Percentiles rank a stretch among this genome's conserved stretches.
phyloP scores from a whole-genome alignment of 192 early-diverging fungal species.

The Coemansia sp. region DNA sequence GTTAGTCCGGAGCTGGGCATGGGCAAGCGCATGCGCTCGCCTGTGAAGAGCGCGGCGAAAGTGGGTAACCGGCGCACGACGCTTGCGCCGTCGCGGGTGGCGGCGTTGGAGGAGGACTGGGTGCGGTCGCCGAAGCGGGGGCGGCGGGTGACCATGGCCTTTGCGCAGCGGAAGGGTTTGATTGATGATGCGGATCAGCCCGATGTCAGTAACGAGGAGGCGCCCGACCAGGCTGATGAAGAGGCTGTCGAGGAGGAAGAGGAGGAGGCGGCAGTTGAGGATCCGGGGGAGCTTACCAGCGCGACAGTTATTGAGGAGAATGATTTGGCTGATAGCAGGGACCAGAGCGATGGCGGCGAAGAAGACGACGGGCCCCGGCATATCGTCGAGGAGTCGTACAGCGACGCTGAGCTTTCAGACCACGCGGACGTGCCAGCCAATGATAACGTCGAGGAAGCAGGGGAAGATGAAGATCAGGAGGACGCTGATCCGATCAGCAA shows the following conservation, averaged over 20 bases:
- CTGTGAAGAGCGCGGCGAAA: neutral
- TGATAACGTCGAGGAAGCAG: neutral
- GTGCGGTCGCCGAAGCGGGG: constrained; percentile 29
- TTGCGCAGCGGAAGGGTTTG: constrained; percentile 2
- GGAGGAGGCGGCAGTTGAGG: neutral
- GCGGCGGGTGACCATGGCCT: constrained; percentile 33
- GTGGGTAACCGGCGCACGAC: constrained; percentile 24
- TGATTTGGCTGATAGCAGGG: constrained; percentile 2
- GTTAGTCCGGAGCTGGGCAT: neutral
- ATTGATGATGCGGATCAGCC: too few relatives aligned
- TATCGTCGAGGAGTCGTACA: neutral
- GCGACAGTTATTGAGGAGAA: constrained; percentile 12
- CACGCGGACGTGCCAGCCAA: constrained; percentile 1
- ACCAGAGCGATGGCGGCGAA: neutral
- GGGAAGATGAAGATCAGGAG: too few relatives aligned
- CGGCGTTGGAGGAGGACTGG: constrained; percentile 11
- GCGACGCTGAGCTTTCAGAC: neutral
- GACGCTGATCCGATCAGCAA: too few relatives aligned
- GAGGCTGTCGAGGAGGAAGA: neutral
- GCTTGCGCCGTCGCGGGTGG: constrained; percentile 17
- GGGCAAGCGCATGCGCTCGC: neutral
- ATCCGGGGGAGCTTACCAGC: constrained; percentile 10
- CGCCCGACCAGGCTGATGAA: neutral
- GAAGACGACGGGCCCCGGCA: constrained; percentile 1
- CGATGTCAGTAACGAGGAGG: neutral